These are phyloP conservation scores for Rasamsonia emersonii DNA, from an alignment of 2,329 filamentous ascomycete species.

Conservation along the genomic window DNA sequence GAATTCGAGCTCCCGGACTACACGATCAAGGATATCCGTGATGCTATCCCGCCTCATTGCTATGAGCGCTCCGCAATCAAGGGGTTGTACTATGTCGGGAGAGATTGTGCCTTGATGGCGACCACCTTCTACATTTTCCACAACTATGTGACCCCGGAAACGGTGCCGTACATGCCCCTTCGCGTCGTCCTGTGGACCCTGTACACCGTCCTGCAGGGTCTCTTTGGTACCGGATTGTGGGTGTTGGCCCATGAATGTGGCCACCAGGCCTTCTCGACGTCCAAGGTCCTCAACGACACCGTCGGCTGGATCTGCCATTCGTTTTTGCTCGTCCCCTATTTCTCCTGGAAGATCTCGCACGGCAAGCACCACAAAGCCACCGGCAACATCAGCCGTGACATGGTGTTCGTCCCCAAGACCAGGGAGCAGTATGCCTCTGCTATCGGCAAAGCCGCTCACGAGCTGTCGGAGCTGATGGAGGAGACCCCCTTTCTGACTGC, in stretches of 20 bases:
- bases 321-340: conserved; percentile 84
- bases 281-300: conserved; percentile 79
- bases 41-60: conserved; percentile 97
- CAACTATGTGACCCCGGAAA: conserved; percentile 80
- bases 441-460: conserved; percentile 65
- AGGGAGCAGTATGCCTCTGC: conserved; percentile 70
- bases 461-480: conserved; percentile 82
- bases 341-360: conserved; percentile 99
- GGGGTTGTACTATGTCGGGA: conserved; percentile 73
- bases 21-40: conserved; percentile 94
- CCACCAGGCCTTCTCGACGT: conserved; percentile 93
- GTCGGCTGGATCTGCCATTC: conserved; percentile 92
- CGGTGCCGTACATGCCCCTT: conserved; percentile 59
- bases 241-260: conserved; percentile 97
- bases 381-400: conserved; percentile 92
- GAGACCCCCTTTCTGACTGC: conserved; percentile 85
- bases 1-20: conserved; percentile 88
- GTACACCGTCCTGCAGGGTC: conserved; percentile 76
- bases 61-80: conserved; percentile 73
- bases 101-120: conserved; percentile 65
- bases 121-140: conserved; percentile 80
- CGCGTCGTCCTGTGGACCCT: conserved; percentile 58
- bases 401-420: conserved; percentile 97
- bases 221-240: conserved; percentile 92
- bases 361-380: conserved; percentile 99